phyloP scores from a whole-genome alignment of 768 basidiomycete species.

The Amanita brunnescens region DNA sequence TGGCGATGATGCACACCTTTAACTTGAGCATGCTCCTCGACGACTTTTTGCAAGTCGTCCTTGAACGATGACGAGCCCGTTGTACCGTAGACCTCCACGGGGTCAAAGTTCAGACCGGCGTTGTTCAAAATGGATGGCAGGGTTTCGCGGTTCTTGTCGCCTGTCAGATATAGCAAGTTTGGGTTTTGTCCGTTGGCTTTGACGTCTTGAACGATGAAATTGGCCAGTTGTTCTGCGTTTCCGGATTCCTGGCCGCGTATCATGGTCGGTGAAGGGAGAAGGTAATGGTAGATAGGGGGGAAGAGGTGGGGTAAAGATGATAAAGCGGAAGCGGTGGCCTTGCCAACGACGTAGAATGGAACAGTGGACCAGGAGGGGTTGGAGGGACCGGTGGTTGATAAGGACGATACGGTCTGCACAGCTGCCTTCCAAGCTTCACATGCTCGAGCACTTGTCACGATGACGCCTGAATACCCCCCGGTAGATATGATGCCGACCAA shows the following conservation, averaged over 20 bases:
- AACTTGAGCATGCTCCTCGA: not conserved
- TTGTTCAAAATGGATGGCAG: conserved; percentile 41
- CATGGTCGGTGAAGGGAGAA: conserved; percentile 17
- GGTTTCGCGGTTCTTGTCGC: conserved; percentile 80
- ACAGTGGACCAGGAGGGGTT: conserved; percentile 35
- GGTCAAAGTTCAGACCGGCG: conserved; percentile 34
- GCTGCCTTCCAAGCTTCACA: conserved; percentile 62
- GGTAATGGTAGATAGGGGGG: conserved; percentile 11
- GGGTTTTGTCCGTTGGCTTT: conserved; percentile 11
- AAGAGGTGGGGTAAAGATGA: conserved; percentile 21
- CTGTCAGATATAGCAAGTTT: conserved; percentile 67
- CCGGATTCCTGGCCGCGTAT: conserved; percentile 50
- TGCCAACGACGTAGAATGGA: conserved; percentile 78
- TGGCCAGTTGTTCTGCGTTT: conserved; percentile 55
- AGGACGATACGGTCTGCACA: conserved; percentile 18
- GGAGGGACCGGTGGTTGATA: not conserved
- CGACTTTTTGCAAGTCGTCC: conserved; percentile 25
- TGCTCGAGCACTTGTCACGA: conserved; percentile 73
- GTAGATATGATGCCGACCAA: conserved; percentile 34
- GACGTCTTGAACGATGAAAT: conserved; percentile 44
- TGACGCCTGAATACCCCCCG: conserved; percentile 42
- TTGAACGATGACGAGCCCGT: conserved; percentile 44
- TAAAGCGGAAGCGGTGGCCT: conserved; percentile 47
- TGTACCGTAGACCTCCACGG: conserved; percentile 67
- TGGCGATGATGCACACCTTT: not conserved